These are phyloP conservation scores for button mushroom (Agaricus bisporus) DNA, from an alignment of 768 basidiomycete genomes.

Conservation along the genomic window DNA sequence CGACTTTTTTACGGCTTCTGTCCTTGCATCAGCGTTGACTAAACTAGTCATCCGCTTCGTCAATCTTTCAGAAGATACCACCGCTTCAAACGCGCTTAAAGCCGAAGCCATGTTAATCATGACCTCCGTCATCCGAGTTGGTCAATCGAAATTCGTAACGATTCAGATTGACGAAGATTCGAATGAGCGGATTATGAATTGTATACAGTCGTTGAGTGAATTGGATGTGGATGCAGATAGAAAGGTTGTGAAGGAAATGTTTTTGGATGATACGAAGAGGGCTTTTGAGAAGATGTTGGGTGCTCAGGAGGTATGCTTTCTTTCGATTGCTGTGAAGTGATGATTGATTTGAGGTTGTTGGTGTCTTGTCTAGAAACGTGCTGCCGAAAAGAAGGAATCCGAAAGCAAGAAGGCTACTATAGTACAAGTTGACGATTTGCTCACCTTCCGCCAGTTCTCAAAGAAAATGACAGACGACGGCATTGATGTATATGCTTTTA, in stretches of 20 bases:
- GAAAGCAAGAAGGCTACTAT: slow-evolving; percentile 59
- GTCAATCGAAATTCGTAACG: slow-evolving; percentile 92
- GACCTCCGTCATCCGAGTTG: slow-evolving; percentile 94
- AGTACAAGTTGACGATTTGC: slow-evolving; percentile 91
- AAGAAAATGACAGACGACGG: slow-evolving; percentile 85
- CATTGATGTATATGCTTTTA: slow-evolving; percentile 48
- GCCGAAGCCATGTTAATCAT: slow-evolving; percentile 99
- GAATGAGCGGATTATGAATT: slow-evolving; percentile 92
- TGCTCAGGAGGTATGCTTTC: slow-evolving; percentile 74
- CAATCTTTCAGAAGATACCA: slow-evolving; percentile 42
- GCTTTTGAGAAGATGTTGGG: slow-evolving; percentile 95
- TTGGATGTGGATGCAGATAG: slow-evolving; percentile 38
- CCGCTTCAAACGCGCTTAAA: slow-evolving; percentile 60
- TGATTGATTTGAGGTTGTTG: background rate
- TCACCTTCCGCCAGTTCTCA: slow-evolving; percentile 91
- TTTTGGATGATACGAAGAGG: slow-evolving; percentile 80
- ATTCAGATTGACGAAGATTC: slow-evolving; percentile 99
- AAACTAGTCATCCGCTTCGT: slow-evolving; percentile 83
- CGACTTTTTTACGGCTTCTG: slow-evolving; percentile 94
- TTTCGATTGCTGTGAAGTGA: background rate
- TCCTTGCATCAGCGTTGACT: slow-evolving; percentile 83
- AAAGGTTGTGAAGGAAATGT: slow-evolving; percentile 60
- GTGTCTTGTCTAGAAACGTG: slow-evolving; percentile 64
- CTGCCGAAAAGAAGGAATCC: slow-evolving; percentile 82
- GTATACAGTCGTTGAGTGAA: slow-evolving; percentile 89